Base-by-base conservation (phyloP, 495 filamentous ascomycete genomes). In the Astrocystis sublimbata region DNA sequence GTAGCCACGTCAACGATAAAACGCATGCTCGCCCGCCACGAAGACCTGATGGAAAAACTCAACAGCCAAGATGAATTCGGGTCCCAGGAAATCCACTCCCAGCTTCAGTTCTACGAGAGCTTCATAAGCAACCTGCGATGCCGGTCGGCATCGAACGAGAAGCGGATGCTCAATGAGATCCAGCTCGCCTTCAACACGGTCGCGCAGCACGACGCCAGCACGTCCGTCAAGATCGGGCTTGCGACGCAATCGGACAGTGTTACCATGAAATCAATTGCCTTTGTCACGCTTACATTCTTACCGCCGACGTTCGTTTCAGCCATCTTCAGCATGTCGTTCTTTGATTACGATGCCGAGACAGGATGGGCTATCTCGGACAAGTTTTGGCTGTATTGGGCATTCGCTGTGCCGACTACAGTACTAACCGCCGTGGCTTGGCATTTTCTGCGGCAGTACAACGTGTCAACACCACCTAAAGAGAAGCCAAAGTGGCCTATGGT, bases 151-250 rank as follows among this genome's bases (percentile, higher is more conserved):
- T 71, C 79, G 0, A 82, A 79, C 51, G 68, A 76, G 49, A 73
- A 73, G 53, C 63, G 68, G 6, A 42, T 72, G 31, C 40, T 60
- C 15, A 81, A 81, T 62, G 79, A 83, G 68, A 82, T 81, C 15
- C 69, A 76, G 40, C 75, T 82, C 24, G 69, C 71, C 17, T 78
- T 72, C 63, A 67, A 80, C 55, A 72, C 62, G 2, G 72, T 80
- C 26, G 68, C 77, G 7, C 77, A 76, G 54, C 64, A 73, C 40
- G 73, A 80, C 61, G 64, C 73, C 10, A 54, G 58, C 28, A 67
- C 71, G 9, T 67, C 71, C 1, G 65, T 79, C 17, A 51, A 74
- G 50, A 76, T 78, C 28, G 71, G 72, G 21, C 67, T 53, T 10
- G 76, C 76, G 0, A 68, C 75, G 19, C 70, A 73, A 49, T 40